These are phyloP conservation scores for Helichrysum umbraculigerum DNA, from an alignment of 129 eudicot genomes.

Conservation along the genomic window DNA sequence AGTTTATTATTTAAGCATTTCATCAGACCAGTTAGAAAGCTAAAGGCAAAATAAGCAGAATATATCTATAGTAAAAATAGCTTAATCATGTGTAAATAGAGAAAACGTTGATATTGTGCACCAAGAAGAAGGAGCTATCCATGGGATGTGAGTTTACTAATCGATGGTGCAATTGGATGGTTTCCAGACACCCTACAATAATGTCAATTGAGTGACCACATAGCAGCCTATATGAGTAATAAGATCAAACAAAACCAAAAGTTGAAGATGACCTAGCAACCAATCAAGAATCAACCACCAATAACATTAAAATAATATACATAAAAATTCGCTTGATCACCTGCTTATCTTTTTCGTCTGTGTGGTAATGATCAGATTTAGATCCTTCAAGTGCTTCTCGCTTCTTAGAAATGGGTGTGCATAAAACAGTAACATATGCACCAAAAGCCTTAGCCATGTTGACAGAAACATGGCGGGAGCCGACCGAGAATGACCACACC, in stretches of 20 bases:
- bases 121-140: constrained; percentile 59
- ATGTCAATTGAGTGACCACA: background rate
- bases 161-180: constrained; percentile 28
- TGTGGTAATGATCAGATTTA: background rate
- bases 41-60: too few relatives aligned
- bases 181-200: background rate
- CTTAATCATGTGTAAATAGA: constrained; percentile 32
- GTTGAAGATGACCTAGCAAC: too few relatives aligned
- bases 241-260: too few relatives aligned
- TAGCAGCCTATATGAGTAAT: background rate
- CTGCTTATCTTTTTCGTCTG: background rate
- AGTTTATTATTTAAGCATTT: too few relatives aligned
- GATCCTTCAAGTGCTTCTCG: background rate
- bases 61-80: too few relatives aligned
- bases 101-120: constrained; percentile 41
- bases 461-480: background rate
- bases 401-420: background rate
- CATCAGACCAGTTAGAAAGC: too few relatives aligned
- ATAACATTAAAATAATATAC: too few relatives aligned
- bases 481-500: background rate
- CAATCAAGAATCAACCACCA: too few relatives aligned
- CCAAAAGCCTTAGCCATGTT: background rate
- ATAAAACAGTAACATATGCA: background rate
- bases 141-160: constrained; percentile 34
- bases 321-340: background rate